Conservation (phyloP, 805 yeast genomes). For the Cyberlindnera japonica region DNA sequence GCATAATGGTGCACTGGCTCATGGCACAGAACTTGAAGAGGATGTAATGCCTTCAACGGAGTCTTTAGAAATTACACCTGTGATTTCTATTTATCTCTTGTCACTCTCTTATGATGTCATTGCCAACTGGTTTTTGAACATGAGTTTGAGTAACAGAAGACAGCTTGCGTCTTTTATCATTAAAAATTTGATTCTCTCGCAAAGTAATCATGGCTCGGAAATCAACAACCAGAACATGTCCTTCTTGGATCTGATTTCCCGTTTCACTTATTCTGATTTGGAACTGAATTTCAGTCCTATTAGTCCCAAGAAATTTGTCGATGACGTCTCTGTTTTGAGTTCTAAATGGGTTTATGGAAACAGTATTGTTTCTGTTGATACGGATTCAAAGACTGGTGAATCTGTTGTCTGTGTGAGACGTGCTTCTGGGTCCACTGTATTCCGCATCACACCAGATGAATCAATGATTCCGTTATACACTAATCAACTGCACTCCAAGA, state of each 20-base stretch:
- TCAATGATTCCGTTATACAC: constrained; percentile 32
- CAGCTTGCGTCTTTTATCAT: constrained; percentile 60
- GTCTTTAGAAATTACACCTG: constrained; percentile 41
- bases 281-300: constrained; percentile 44
- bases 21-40: constrained; percentile 45
- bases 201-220: constrained; percentile 32
- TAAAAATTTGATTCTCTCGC: constrained; percentile 46
- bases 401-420: constrained; percentile 51
- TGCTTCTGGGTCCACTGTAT: constrained; percentile 60
- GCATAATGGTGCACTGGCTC: constrained; percentile 28
- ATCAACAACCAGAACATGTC: constrained; percentile 52
- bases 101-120: constrained; percentile 66
- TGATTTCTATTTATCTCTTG: constrained; percentile 56
- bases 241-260: constrained; percentile 59
- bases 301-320: constrained; percentile 25
- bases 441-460: constrained; percentile 41
- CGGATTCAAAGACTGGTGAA: constrained; percentile 48
- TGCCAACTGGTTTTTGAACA: constrained; percentile 66
- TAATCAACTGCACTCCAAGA: constrained; percentile 21
- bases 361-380: constrained; percentile 53
- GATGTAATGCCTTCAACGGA: constrained; percentile 55
- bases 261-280: constrained; percentile 63
- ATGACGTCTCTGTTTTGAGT: constrained; percentile 24
- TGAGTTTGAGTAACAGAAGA: constrained; percentile 55
- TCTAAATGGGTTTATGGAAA: constrained; percentile 61